Percentiles rank a stretch among this genome's conserved stretches.
phyloP scores from a whole-genome alignment of 2,329 filamentous ascomycete genomes.

The Podosphaera leucotricha region DNA sequence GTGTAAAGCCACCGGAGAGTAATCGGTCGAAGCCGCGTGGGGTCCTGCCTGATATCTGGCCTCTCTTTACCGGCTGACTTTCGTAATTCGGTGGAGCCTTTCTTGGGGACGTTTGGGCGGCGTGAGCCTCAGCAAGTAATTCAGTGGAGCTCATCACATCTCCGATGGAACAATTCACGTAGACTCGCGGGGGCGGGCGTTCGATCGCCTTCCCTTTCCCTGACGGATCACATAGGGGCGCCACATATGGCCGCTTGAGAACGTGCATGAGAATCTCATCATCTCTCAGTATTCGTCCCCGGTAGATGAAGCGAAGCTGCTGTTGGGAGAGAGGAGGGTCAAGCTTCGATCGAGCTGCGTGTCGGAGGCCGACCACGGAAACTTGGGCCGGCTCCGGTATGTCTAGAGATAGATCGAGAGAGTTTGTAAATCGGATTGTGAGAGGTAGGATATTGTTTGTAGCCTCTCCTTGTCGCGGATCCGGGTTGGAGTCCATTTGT shows the following conservation, averaged over 20 bases:
- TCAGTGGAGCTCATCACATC: conserved; percentile 45
- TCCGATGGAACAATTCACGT: conserved; percentile 85
- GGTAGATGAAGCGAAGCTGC: conserved; percentile 71
- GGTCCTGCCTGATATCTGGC: conserved; percentile 20
- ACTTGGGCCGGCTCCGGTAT: conserved; percentile 43
- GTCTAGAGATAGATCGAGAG: conserved; percentile 61
- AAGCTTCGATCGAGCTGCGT: conserved; percentile 53
- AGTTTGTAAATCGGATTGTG: conserved; percentile 74
- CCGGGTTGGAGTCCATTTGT: conserved; percentile 1
- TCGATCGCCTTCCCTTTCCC: conserved; percentile 46
- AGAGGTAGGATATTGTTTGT: conserved; percentile 36
- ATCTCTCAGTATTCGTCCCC: conserved; percentile 68
- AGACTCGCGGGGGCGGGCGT: conserved; percentile 32
- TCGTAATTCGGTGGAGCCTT: conserved; percentile 5
- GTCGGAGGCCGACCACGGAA: conserved; percentile 58
- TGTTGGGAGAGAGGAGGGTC: conserved; percentile 34
- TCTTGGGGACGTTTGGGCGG: conserved; percentile 7
- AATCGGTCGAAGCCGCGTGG: conserved; percentile 77
- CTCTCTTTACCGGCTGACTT: conserved; percentile 4
- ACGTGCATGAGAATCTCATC: conserved; percentile 40
- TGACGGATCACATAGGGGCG: conserved; percentile 18
- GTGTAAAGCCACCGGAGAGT: conserved; percentile 55
- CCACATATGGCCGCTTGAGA: conserved; percentile 37
- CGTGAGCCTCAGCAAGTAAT: conserved; percentile 38
- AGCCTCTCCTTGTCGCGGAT: not conserved